Percentiles rank a stretch among this genome's conserved stretches.
phyloP scores from a whole-genome alignment of 495 filamentous ascomycete genomes.

The Pseudotulostoma volvatum region DNA sequence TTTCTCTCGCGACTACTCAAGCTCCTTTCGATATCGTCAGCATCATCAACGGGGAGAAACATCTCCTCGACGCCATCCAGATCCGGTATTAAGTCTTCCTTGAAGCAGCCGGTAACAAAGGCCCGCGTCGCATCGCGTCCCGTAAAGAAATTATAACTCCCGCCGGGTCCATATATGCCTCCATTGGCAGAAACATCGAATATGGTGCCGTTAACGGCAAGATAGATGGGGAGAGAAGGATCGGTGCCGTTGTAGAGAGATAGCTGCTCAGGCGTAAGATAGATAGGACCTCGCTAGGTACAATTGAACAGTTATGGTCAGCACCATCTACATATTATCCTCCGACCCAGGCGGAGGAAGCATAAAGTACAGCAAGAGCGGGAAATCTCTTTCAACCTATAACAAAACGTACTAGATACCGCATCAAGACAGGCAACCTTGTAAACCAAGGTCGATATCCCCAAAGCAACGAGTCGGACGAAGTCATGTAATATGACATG shows the following conservation, averaged over 20 bases:
- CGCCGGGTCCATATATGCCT: constrained; percentile 73
- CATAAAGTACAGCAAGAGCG: no score
- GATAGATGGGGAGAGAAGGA: constrained; percentile 60
- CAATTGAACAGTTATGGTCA: constrained; percentile 3
- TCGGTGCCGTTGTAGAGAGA: constrained; percentile 63
- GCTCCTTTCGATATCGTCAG: constrained; percentile 29
- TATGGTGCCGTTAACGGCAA: constrained; percentile 85
- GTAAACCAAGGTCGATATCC: constrained; percentile 55
- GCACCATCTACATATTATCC: constrained; percentile 7
- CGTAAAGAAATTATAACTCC: constrained; percentile 74
- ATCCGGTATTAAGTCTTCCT: constrained; percentile 65
- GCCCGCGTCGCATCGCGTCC: constrained; percentile 76
- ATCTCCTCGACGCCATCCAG: constrained; percentile 76
- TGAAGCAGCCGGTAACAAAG: constrained; percentile 95
- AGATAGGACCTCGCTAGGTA: constrained; percentile 32
- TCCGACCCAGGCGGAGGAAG: constrained; percentile 8
- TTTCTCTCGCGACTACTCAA: constrained; percentile 37
- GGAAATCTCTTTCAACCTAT: background rate
- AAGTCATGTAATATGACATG: constrained; percentile 67
- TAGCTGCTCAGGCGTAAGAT: constrained; percentile 60
- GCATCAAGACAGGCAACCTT: constrained; percentile 41
- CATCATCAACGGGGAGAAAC: constrained; percentile 64
- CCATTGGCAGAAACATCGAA: constrained; percentile 76
- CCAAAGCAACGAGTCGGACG: constrained; percentile 50
- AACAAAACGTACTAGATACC: constrained; percentile 37